phyloP scores from a whole-genome alignment of 148 eudicot genomes.

The Tetragonia tetragonoides region DNA sequence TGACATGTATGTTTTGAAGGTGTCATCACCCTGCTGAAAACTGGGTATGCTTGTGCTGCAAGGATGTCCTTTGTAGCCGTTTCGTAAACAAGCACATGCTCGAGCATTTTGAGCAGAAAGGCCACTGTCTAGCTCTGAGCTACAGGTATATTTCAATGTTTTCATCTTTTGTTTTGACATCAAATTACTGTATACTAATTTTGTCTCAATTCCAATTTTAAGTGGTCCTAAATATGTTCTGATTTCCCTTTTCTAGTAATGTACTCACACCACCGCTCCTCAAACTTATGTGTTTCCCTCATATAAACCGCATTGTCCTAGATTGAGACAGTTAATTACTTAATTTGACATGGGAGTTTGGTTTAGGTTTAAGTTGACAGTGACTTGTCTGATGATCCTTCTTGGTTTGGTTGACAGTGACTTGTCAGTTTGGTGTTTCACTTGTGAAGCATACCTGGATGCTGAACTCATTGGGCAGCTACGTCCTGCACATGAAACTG shows the following conservation, averaged over 20 bases:
- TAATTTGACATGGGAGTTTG: not conserved
- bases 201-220: not conserved
- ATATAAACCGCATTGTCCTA: no score
- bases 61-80: slow-evolving; percentile 86
- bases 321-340: no score
- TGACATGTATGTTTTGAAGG: slow-evolving; percentile 37
- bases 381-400: not conserved
- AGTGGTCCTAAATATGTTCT: no score
- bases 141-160: slow-evolving; percentile 52
- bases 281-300: no score
- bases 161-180: not conserved
- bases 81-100: slow-evolving; percentile 92
- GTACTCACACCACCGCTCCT: no score
- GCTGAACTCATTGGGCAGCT: slow-evolving; percentile 67
- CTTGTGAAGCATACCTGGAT: slow-evolving; percentile 81
- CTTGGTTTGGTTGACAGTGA: slow-evolving; percentile 51
- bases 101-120: slow-evolving; percentile 57
- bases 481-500: slow-evolving; percentile 71
- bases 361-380: no score
- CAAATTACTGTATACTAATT: not conserved
- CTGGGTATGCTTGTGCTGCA: slow-evolving; percentile 85
- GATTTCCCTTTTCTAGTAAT: no score
- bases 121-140: slow-evolving; percentile 78
- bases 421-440: slow-evolving; percentile 94
- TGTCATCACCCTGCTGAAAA: slow-evolving; percentile 82